These are phyloP conservation scores for Voacanga thouarsii DNA, from an alignment of 257 asterid genomes.

Conservation along the genomic window DNA sequence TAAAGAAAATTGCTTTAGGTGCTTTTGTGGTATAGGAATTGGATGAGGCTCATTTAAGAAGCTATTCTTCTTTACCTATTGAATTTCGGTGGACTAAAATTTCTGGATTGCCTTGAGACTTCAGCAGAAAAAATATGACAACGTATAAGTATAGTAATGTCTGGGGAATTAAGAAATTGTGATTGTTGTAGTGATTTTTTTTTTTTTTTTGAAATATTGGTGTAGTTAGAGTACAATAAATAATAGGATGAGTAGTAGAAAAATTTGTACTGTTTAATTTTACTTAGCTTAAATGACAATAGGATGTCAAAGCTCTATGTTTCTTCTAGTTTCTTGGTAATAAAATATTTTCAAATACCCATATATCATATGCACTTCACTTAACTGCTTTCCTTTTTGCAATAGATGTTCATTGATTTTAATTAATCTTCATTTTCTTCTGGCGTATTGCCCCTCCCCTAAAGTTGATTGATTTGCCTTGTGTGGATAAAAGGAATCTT, in stretches of 20 bases:
- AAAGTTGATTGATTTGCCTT: conserved; percentile 95
- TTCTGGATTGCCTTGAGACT: no score
- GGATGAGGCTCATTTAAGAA: neutral
- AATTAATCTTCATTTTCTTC: conserved; percentile 16
- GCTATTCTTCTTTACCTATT: neutral
- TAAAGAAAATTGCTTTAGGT: no score
- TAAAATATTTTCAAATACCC: neutral
- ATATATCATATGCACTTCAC: neutral
- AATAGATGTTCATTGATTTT: neutral
- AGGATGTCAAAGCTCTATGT: neutral
- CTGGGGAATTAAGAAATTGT: neutral
- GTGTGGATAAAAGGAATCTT: conserved; percentile 82
- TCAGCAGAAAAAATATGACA: neutral
- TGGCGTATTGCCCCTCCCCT: conserved; percentile 74
- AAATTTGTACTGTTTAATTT: neutral
- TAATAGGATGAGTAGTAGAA: neutral
- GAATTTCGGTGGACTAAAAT: neutral
- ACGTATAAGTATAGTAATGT: neutral
- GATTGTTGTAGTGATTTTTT: neutral
- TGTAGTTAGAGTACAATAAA: no score
- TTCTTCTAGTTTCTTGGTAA: neutral
- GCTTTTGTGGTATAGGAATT: neutral
- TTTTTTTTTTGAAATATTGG: no score
- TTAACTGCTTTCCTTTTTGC: neutral
- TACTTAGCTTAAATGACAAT: neutral